Percentiles rank a stretch among this genome's conserved stretches.
These are phyloP conservation scores for Baorangia bicolor DNA, from an alignment of 768 basidiomycete species.

Conservation along the genomic window DNA sequence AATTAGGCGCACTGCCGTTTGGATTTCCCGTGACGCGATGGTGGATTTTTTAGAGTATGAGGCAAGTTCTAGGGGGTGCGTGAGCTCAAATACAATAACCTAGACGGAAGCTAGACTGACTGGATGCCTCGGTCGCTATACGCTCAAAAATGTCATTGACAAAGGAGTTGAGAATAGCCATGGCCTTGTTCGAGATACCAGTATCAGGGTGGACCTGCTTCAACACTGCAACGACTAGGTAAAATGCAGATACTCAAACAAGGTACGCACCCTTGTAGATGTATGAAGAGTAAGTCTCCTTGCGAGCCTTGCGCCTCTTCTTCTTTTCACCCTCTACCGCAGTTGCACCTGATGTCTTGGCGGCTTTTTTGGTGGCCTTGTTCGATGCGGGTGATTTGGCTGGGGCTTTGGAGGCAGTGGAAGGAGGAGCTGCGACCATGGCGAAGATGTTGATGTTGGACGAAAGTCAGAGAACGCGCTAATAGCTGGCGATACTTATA, in stretches of 20 bases:
- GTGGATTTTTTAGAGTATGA: slow-evolving; percentile 99
- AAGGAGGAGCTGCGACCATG: slow-evolving; percentile 64
- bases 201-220: slow-evolving; percentile 98
- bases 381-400: slow-evolving; percentile 40
- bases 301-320: slow-evolving; percentile 82
- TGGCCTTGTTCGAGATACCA: slow-evolving; percentile 97
- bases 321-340: slow-evolving; percentile 78
- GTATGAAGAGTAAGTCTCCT: slow-evolving; percentile 93
- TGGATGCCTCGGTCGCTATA: slow-evolving; percentile 86
- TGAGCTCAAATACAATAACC: neutral
- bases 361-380: slow-evolving; percentile 50
- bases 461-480: slow-evolving; percentile 7
- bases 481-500: slow-evolving; percentile 14
- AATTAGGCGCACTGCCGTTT: slow-evolving; percentile 93
- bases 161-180: slow-evolving; percentile 90
- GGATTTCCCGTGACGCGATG: slow-evolving; percentile 97
- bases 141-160: slow-evolving; percentile 96
- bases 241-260: neutral
- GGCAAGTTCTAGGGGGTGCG: slow-evolving; percentile 67
- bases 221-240: slow-evolving; percentile 53
- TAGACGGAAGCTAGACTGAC: slow-evolving; percentile 41
- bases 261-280: slow-evolving; percentile 76
- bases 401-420: slow-evolving; percentile 42
- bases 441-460: slow-evolving; percentile 12
- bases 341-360: slow-evolving; percentile 54